A percentile compares a stretch with the other conserved stretches of the same genome.
Evolutionary conservation across 768 basidiomycete genomes (phyloP).

Genomic region (Xanthoconium stramineum): DNA sequence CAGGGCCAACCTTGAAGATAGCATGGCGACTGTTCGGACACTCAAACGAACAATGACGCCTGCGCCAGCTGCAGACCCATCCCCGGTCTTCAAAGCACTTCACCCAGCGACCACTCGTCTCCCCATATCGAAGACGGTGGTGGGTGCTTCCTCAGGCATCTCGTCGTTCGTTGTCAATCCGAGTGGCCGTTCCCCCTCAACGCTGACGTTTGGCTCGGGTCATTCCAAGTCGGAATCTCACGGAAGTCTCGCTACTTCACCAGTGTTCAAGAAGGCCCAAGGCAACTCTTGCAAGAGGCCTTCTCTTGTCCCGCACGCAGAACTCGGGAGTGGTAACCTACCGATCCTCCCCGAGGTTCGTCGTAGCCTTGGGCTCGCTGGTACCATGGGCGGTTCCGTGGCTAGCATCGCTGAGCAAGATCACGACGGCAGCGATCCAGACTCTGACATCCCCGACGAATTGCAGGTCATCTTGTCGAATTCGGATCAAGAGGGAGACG

Average conservation of each 20-base stretch:
- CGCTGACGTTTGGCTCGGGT: slow-evolving; percentile 36
- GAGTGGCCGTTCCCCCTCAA: slow-evolving; percentile 28
- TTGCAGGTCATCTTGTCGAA: slow-evolving; percentile 57
- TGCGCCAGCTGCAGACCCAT: slow-evolving; percentile 54
- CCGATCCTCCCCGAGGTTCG: slow-evolving; percentile 50
- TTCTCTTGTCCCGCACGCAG: slow-evolving; percentile 15
- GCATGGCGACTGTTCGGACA: slow-evolving; percentile 22
- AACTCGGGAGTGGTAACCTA: slow-evolving; percentile 23
- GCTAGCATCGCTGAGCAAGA: slow-evolving; percentile 44
- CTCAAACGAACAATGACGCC: slow-evolving; percentile 60
- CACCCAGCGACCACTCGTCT: slow-evolving; percentile 42
- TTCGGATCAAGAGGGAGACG: slow-evolving; percentile 38
- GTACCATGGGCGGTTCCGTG: slow-evolving; percentile 65
- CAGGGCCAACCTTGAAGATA: slow-evolving; percentile 25
- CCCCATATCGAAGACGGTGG: slow-evolving; percentile 14
- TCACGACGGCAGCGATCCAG: slow-evolving; percentile 56
- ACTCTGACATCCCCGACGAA: slow-evolving; percentile 82
- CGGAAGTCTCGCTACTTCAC: slow-evolving; percentile 24
- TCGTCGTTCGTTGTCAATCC: slow-evolving; percentile 24
- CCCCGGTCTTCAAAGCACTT: slow-evolving; percentile 57
- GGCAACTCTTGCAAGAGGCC: slow-evolving; percentile 24
- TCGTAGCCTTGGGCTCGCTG: slow-evolving; percentile 58
- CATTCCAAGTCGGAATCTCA: slow-evolving; percentile 31
- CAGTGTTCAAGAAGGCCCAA: slow-evolving; percentile 34
- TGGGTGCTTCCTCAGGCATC: slow-evolving; percentile 24